Evolutionary conservation across 1,284 basidiomycete genomes (phyloP).

Genomic region (Thecaphora frezii): DNA sequence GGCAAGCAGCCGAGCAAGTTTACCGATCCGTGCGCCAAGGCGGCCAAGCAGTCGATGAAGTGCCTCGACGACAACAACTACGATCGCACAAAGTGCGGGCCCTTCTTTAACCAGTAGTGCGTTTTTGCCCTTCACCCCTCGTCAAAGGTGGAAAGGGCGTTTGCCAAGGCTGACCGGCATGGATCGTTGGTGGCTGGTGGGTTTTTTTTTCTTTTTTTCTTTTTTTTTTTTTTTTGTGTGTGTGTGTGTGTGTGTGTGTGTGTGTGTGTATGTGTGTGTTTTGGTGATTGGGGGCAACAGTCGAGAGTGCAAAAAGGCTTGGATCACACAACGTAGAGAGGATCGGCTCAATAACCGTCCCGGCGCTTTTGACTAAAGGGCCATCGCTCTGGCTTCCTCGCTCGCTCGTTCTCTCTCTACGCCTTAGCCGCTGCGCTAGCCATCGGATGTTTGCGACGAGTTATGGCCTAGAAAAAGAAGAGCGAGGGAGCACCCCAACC

Average conservation of each 20-base stretch:
- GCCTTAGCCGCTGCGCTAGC: too few relatives aligned
- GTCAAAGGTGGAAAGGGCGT: too few relatives aligned
- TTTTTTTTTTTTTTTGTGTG: too few relatives aligned
- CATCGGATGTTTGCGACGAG: too few relatives aligned
- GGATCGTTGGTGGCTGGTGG: neutral
- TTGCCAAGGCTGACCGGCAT: neutral
- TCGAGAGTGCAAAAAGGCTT: slow-evolving; percentile 48
- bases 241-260: too few relatives aligned
- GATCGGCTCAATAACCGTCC: slow-evolving; percentile 37
- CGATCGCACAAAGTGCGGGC: slow-evolving; percentile 46
- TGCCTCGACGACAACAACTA: slow-evolving; percentile 53
- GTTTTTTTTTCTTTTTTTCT: too few relatives aligned
- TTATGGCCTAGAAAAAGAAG: too few relatives aligned
- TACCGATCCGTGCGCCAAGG: slow-evolving; percentile 54
- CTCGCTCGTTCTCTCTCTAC: too few relatives aligned
- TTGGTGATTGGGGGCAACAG: slow-evolving; percentile 10
- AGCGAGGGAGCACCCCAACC: neutral
- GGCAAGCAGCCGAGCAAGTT: slow-evolving; percentile 47
- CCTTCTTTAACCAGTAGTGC: slow-evolving; percentile 52
- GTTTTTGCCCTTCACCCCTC: slow-evolving; percentile 9
- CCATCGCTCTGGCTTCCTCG: too few relatives aligned
- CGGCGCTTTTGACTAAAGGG: slow-evolving; percentile 33
- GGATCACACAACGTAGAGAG: slow-evolving; percentile 40
- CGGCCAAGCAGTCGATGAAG: slow-evolving; percentile 51
- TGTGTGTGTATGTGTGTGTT: too few relatives aligned